Base-by-base conservation (phyloP, 2,329 filamentous ascomycete species). In the Exophiala calicioides region DNA sequence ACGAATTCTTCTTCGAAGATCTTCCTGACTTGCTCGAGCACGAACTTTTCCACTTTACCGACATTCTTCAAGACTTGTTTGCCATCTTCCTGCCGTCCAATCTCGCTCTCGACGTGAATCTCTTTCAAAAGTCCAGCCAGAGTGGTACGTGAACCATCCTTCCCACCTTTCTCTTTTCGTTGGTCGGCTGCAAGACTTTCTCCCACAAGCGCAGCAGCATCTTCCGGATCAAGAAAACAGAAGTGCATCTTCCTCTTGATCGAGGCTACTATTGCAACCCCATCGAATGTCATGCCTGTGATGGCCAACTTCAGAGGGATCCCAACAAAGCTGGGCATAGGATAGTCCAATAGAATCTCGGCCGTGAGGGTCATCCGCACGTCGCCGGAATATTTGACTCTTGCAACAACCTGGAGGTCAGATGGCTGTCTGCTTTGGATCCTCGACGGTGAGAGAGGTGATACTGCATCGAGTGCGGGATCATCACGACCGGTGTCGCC, bases 1-100 rank as follows among this genome's bases (percentile, higher is more conserved):
- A 97, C 90, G 71, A 97, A 93, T 67, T 98, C 93, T 65, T 97
- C 93, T 69, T 98, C 93, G 62, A 98, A 97, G 60, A 98, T 97
- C 62, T 90, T 81, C 64, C 91, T 83, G 53, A 98, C 93, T 69
- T 97, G 91, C 66, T 97, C 91, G 50, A 98, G 76, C 46, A 98
- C 89, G 66, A 98, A 98, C 61, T 89, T 86, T 73, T 98, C 93
- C 47, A 98, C 93, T 75, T 98, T 98, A 49, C 93, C 91, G 38
- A 98, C 91, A 66, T 98, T 98, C 76, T 96, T 97, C 50, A 98
- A 72, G 35, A 91, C 93, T 71, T 96, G 91, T 71, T 93, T 95
- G 19, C 89, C 88, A 50, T 86, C 85, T 61, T 94, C 90, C 57
- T 90, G 83, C 65, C 93, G 85, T 5, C 93, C 93, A 66, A 98